Base-by-base conservation (phyloP, 148 eudicot species). In the Agrostemma githago region DNA sequence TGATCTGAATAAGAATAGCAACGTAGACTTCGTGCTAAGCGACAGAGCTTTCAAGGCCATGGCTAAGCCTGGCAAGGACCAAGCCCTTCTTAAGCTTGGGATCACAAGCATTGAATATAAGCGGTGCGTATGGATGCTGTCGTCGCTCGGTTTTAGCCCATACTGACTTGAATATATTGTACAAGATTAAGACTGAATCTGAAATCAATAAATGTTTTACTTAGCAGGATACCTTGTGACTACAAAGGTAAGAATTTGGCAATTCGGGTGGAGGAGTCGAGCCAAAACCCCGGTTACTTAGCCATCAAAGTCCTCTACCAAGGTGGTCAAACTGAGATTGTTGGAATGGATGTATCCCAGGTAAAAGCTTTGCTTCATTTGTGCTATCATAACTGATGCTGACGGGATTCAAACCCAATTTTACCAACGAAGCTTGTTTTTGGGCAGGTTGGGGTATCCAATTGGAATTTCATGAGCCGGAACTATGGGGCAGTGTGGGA, bases 301-400 rank as follows among this genome's bases (percentile, higher is more conserved):
- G 93, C 89, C 5, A 83, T 94, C 44, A 86, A 86, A 74, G 57
- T 94, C 79, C 80, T 94, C 17, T 89, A 83, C 79, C 96, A 91
- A 86, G 98, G 98, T 54, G 98, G 98, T 11, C 98, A 91, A 77
- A 94, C 98, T 0, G 89, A 94, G 66, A 94, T 94, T 9, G 84
- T 85, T 6, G 85, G 59, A n/a, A 84, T 86, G 4, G 96, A 94
- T 46, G 87, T 91, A 12, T 85, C 90, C 42, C 74, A 85, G 92
- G 93, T 90, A 80, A 60, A 60, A 10, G 10, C 9, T 4, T 15
- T 10, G 34, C 34, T n/a, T n/a, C n/a, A n/a, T n/a, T n/a, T 26
- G 34, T 26, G 34, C 34, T 26, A 26, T 26, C 34, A 26, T 26
- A 26, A 26, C 34, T 1, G 34, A 26, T 26, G 34, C 34, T 26